Base-by-base conservation (phyloP, 805 yeast species). In the Saturnispora bothae region DNA sequence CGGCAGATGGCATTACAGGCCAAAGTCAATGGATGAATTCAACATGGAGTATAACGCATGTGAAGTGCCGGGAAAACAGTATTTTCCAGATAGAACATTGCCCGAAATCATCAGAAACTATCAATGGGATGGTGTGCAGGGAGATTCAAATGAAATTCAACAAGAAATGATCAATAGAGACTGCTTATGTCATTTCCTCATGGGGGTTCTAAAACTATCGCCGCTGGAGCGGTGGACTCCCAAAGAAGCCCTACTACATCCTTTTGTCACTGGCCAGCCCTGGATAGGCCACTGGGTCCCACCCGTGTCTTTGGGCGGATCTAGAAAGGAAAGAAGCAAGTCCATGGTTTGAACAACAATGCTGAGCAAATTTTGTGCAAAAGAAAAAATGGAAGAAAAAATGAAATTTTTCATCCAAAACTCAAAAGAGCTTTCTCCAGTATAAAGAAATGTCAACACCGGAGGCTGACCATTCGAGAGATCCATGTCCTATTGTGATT, bases 151-250 rank as follows among this genome's bases (percentile, higher is more conserved):
- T 5, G 64, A 66, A 71, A 58, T 68, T 26, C 94, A 83, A 40
- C 71, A 71, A 48, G 96, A 89, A 57, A 66, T 78, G 64, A 68
- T 66, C 36, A 84, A 83, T 46, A 66, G 97, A 34, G 68, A 66
- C 34, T 68, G 82, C 29, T 66, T 89, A 40, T 65, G 78, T 19
- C 95, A 89, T 56, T 84, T 92, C 49, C 65, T 92, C 34, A 59
- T 66, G 31, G 94, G 94, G 19, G 69, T 84, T 8, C 64, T 92
- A 44, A 83, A 80, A 47, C 59, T 85, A 50, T 88, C 89, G 57
- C 98, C 98, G 0, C 68, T 92, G 49, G 95, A 86, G 56, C 73
- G 99, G 49, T 82, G 96, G 81, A 84, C 96, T 0, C 98, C 98
- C 10, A 95, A 85, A 48, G 96, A 92, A 57, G 98, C 97, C 0